Evolutionary conservation across 805 yeast species (phyloP).

Genomic region (Saturnispora serradocipensis): DNA sequence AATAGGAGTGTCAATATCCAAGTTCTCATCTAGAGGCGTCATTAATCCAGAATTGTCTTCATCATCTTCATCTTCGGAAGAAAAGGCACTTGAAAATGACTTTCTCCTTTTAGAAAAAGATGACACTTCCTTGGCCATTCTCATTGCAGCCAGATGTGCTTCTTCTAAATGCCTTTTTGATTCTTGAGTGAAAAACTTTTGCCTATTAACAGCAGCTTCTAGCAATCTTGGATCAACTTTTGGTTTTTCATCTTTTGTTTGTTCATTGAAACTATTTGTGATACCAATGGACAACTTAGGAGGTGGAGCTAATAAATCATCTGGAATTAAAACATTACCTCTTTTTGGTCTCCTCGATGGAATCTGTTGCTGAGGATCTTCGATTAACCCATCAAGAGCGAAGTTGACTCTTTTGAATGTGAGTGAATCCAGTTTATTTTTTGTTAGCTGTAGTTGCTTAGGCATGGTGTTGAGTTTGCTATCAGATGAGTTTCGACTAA

Average conservation of each 20-base stretch:
- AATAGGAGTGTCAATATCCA: conserved; percentile 63
- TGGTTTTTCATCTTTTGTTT: conserved; percentile 20
- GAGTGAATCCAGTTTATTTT: conserved; percentile 20
- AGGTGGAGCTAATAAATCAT: conserved; percentile 55
- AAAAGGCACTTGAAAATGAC: conserved; percentile 7
- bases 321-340: conserved; percentile 53
- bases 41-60: conserved; percentile 13
- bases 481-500: not conserved
- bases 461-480: not conserved
- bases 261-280: conserved; percentile 35
- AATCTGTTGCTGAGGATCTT: conserved; percentile 54
- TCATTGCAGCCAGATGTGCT: conserved; percentile 62
- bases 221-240: conserved; percentile 39
- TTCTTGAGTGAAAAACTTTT: conserved; percentile 44
- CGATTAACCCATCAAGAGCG: conserved; percentile 38
- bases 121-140: conserved; percentile 59
- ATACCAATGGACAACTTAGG: conserved; percentile 63
- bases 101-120: conserved; percentile 30
- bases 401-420: conserved; percentile 40
- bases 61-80: conserved; percentile 19
- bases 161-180: conserved; percentile 67
- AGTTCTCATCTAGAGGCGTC: not conserved
- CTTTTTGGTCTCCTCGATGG: conserved; percentile 46
- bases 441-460: not conserved
- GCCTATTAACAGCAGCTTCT: conserved; percentile 49